These are phyloP conservation scores for Raffaelea ambrosiae DNA, from an alignment of 2,329 filamentous ascomycete genomes.

Conservation along the genomic window DNA sequence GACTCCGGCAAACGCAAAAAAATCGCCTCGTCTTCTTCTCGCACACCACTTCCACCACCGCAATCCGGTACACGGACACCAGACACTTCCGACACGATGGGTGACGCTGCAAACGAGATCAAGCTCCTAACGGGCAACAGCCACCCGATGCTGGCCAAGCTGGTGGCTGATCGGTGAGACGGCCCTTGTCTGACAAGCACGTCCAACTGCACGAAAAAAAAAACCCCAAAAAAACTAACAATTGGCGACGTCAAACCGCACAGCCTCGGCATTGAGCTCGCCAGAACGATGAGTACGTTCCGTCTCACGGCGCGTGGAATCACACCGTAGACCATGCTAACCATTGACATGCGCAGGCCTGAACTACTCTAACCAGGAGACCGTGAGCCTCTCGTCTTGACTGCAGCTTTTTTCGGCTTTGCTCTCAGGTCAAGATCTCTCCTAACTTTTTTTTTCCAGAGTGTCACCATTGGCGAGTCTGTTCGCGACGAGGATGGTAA, in stretches of 20 bases:
- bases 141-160: conserved; percentile 26
- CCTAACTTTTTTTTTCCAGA: conserved; percentile 20
- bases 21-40: too few relatives aligned
- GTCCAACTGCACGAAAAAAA: too few relatives aligned
- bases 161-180: conserved; percentile 28
- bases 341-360: conserved; percentile 29
- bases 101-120: conserved; percentile 26
- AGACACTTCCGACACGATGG: conserved; percentile 4
- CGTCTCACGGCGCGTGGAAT: neutral
- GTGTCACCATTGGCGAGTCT: conserved; percentile 90
- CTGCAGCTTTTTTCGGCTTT: too few relatives aligned
- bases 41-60: too few relatives aligned
- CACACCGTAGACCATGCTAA: neutral
- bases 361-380: conserved; percentile 82
- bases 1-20: too few relatives aligned
- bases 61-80: neutral
- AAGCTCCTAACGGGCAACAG: conserved; percentile 31
- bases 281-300: conserved; percentile 14
- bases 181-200: too few relatives aligned
- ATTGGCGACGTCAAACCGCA: neutral
- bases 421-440: too few relatives aligned
- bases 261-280: conserved; percentile 15
- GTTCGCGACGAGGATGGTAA: conserved; percentile 84
- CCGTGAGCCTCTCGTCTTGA: conserved; percentile 19
- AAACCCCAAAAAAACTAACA: neutral